A percentile compares a stretch with the other conserved stretches of the same genome.
Conservation (phyloP, 1,139 yeast genomes). For the Yamadazyma diddensiae region DNA sequence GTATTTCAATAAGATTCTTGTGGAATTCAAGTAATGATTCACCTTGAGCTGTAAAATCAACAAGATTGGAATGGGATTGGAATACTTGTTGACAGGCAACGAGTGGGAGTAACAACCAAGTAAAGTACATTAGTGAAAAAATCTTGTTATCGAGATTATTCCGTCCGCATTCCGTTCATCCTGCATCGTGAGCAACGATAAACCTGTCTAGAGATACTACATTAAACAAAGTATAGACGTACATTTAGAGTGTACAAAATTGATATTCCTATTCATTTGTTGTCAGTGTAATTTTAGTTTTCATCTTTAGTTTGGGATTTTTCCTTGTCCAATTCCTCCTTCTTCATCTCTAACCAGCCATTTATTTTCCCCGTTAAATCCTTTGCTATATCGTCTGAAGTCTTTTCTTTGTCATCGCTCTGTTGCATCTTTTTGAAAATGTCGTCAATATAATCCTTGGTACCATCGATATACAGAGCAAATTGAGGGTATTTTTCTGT, state of each 20-base stretch:
- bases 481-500: constrained; percentile 11
- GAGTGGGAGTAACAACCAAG: constrained; percentile 2
- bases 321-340: constrained; percentile 11
- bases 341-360: constrained; percentile 25
- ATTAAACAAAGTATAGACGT: too few relatives aligned
- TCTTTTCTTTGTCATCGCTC: constrained; percentile 29
- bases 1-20: constrained; percentile 30
- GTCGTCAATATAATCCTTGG: constrained; percentile 28
- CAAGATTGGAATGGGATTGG: constrained; percentile 2
- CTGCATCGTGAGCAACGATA: too few relatives aligned
- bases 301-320: too few relatives aligned
- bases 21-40: constrained; percentile 26
- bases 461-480: constrained; percentile 22
- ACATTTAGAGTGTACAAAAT: too few relatives aligned
- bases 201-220: too few relatives aligned
- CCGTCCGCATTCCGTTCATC: too few relatives aligned
- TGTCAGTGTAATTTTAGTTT: too few relatives aligned
- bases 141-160: too few relatives aligned
- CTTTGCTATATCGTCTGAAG: constrained; percentile 38
- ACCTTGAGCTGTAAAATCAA: constrained; percentile 12
- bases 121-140: neutral
- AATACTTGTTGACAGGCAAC: constrained; percentile 5
- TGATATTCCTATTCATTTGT: too few relatives aligned
- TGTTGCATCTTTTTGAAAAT: constrained; percentile 30
- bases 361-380: constrained; percentile 32